Evolutionary conservation across 495 filamentous ascomycete genomes (phyloP), one percentile per base, ranked within the genome.

Genomic region (Penicillium bovifimosum): DNA sequence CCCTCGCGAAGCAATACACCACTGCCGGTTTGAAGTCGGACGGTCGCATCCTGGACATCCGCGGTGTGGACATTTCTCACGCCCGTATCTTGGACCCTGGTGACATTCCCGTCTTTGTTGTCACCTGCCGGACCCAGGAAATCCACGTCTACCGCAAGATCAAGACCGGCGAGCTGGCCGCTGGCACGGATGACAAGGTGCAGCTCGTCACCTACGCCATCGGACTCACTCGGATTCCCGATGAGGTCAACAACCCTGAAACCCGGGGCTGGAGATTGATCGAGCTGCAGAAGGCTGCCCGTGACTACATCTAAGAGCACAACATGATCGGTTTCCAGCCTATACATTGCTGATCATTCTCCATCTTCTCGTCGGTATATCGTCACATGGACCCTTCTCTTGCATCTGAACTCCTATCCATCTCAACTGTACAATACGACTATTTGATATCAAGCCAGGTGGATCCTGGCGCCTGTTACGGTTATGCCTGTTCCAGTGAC

Each of bases 151-250:
- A 96, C 74, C 80, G 86, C 35, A 95, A 97, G 58, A 80, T 83
- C 33, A 97, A 98, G 77, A 86, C 88, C 0, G 81, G 81, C 50
- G 78, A 96, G 60, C 81, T 98, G 35, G 90, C 91, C 16, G 93
- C 93, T n/a, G 93, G 93, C 28, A 96, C 96, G 90, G 95, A 98
- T 68, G 93, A 98, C 71, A 91, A 88, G 72, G 93, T 98, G 28
- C 92, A 96, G 68, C 86, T 95, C 51, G 93, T 98, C 55, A 96
- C 95, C 1, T 98, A 98, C 60, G 93, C 91, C 38, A 97, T 98
- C 58, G 93, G 93, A 47, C 85, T 97, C 47, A 97, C 93, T 2
- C 78, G 93, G 48, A 83, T 96, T 33, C 80, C 92, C 18, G 93
- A 98, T 62, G 93, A 98, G 57, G 93, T 97, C 48, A 91, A 82